Evolutionary conservation across 768 basidiomycete genomes (phyloP).

Genomic region (Russula lepida): DNA sequence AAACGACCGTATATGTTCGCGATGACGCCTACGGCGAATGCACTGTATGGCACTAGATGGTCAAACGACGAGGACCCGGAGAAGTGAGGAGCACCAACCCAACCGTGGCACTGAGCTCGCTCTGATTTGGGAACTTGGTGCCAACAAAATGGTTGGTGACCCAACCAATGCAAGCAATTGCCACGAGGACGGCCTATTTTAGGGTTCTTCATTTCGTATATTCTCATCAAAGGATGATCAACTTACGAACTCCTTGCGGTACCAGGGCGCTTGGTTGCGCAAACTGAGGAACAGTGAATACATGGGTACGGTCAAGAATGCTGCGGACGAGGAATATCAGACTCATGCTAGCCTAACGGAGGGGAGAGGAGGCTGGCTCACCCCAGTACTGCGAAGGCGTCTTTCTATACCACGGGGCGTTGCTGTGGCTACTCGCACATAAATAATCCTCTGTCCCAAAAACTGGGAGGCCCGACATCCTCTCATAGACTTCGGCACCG

Average conservation of each 20-base stretch:
- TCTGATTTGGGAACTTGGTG: conserved; percentile 52
- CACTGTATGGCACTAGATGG: conserved; percentile 30
- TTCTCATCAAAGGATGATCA: background rate
- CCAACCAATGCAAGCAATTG: conserved; percentile 66
- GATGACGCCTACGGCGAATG: conserved; percentile 73
- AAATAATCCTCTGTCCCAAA: conserved; percentile 52
- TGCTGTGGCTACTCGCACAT: conserved; percentile 49
- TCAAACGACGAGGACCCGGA: conserved; percentile 1
- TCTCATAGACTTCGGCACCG: conserved; percentile 59
- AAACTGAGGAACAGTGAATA: conserved; percentile 60
- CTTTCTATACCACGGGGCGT: conserved; percentile 64
- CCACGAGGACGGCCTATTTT: conserved; percentile 42
- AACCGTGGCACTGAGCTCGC: conserved; percentile 71
- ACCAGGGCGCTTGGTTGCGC: conserved; percentile 53
- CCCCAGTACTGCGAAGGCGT: conserved; percentile 71
- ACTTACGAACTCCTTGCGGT: conserved; percentile 48
- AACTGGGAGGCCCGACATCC: conserved; percentile 36
- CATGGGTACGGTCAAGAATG: conserved; percentile 64
- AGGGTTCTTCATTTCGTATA: background rate
- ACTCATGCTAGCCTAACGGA: background rate
- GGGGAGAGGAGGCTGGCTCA: conserved; percentile 21
- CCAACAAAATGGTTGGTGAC: conserved; percentile 66
- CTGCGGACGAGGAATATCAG: conserved; percentile 26
- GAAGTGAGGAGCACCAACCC: conserved; percentile 35
- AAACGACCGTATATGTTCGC: conserved; percentile 72